These are phyloP conservation scores for Yarrowia galli DNA, from an alignment of 1,139 yeast genomes.

Conservation along the genomic window DNA sequence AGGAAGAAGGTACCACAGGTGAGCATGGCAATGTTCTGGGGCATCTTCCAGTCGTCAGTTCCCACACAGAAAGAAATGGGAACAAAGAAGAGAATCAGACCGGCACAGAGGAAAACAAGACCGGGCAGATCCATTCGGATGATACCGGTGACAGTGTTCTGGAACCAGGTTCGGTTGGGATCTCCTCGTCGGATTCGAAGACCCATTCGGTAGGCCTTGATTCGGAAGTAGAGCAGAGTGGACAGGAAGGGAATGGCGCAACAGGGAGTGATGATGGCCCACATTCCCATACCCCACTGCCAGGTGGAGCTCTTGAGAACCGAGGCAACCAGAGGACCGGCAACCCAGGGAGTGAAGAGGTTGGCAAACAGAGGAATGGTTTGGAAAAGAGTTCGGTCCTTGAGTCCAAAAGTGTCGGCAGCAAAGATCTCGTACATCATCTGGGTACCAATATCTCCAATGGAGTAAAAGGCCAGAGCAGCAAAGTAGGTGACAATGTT, in stretches of 20 bases:
- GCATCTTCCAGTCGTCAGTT: slow-evolving; percentile 55
- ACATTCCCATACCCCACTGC: slow-evolving; percentile 77
- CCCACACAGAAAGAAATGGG: slow-evolving; percentile 29
- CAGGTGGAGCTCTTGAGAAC: slow-evolving; percentile 51
- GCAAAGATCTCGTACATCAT: slow-evolving; percentile 53
- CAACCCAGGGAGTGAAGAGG: slow-evolving; percentile 29
- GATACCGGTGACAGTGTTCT: slow-evolving; percentile 14
- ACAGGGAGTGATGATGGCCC: slow-evolving; percentile 75
- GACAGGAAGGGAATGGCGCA: slow-evolving; percentile 60
- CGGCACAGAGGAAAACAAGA: slow-evolving; percentile 55
- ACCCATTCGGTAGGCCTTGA: slow-evolving; percentile 41
- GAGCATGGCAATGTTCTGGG: slow-evolving; percentile 56
- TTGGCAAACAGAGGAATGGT: slow-evolving; percentile 24
- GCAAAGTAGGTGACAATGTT: slow-evolving; percentile 50
- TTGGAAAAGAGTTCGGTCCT: slow-evolving; percentile 51
- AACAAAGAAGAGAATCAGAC: slow-evolving; percentile 50
- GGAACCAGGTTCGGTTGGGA: slow-evolving; percentile 25
- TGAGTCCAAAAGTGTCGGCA: slow-evolving; percentile 53
- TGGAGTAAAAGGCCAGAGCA: slow-evolving; percentile 52
- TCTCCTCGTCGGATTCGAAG: slow-evolving; percentile 26
- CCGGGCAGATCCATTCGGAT: slow-evolving; percentile 51
- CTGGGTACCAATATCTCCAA: slow-evolving; percentile 53
- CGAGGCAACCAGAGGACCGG: slow-evolving; percentile 29
- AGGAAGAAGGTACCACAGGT: slow-evolving; percentile 52
- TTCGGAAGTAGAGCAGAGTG: slow-evolving; percentile 40